Evolutionary conservation across 2,329 filamentous ascomycete genomes (phyloP).

Genomic region (Corynespora cassiicola): DNA sequence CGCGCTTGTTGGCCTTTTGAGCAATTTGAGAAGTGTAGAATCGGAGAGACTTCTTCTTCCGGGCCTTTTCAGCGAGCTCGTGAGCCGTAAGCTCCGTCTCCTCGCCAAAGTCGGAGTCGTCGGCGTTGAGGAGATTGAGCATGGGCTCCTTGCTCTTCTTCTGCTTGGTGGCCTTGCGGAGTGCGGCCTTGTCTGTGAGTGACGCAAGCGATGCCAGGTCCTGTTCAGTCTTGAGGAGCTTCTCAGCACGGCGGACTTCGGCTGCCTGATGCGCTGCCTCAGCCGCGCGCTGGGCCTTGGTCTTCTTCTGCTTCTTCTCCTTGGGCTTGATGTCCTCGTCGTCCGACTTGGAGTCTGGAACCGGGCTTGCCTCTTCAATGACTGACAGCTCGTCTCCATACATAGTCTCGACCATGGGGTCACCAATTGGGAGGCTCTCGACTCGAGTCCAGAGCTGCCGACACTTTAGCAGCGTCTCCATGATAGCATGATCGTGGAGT

Average conservation of each 20-base stretch:
- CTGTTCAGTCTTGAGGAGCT: constrained; percentile 66
- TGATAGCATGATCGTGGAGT: constrained; percentile 87
- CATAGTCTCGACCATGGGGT: constrained; percentile 44
- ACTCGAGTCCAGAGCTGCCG: constrained; percentile 81
- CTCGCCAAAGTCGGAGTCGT: constrained; percentile 92
- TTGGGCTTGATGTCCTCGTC: constrained; percentile 34
- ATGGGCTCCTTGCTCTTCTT: constrained; percentile 29
- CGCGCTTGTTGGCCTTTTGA: constrained; percentile 89
- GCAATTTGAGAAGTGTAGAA: constrained; percentile 99
- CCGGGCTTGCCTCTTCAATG: constrained; percentile 38
- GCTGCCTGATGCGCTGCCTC: constrained; percentile 61
- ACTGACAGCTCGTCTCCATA: constrained; percentile 42
- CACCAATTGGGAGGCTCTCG: constrained; percentile 66
- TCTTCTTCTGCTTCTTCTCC: constrained; percentile 51
- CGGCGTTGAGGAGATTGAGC: constrained; percentile 54
- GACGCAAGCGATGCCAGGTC: constrained; percentile 75
- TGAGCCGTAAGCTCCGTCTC: constrained; percentile 79
- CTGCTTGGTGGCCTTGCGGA: constrained; percentile 57
- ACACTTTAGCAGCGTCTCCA: constrained; percentile 82
- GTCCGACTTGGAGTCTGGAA: constrained; percentile 38
- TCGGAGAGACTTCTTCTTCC: constrained; percentile 87
- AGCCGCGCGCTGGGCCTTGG: constrained; percentile 56
- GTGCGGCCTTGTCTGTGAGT: constrained; percentile 59
- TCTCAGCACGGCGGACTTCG: constrained; percentile 61
- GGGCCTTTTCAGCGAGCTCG: constrained; percentile 84